Base-by-base conservation (phyloP, 2,329 filamentous ascomycete genomes). In the Xylaria hypoxylon region DNA sequence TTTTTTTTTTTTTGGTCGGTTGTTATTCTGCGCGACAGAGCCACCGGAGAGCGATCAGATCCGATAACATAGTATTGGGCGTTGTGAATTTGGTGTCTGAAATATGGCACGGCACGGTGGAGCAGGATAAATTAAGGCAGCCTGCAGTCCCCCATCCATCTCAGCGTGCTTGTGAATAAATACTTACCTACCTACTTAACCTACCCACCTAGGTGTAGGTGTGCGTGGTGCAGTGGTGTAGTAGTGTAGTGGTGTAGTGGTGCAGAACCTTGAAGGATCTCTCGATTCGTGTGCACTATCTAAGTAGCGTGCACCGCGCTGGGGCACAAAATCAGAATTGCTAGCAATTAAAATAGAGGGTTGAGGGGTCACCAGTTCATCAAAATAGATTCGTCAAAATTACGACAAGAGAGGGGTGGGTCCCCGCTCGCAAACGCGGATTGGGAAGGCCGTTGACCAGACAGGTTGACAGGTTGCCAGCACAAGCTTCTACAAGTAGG, bases 41-140 rank as follows among this genome's bases (percentile, higher is more conserved):
- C n/a, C 50, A 62, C 59, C 59, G 52, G 67, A 50, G 52, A 69
- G 64, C 51, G 57, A 64, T 42, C 42, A 66, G 64, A 58, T 62
- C 40, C 61, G 52, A 42, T 33, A 64, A 53, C 55, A 44, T 58
- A 57, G 57, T 45, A 42, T 66, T 66, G 56, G 63, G 66, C 48
- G 59, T 42, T 62, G 63, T 64, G 40, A 58, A 51, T 59, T 52
- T 63, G 63, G 47, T 40, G 59, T 60, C 59, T 45, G 22, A 47
- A 62, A 56, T 50, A 57, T 61, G 47, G 28, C 52, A 57, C 15
- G 47, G 47, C 28, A 44, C 24, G 52, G 57, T 56, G 53, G 52
- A 64, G 56, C 45, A 58, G 52, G 61, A 67, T 59, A 56, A 59
- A 60, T 64, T 57, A 51, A 59, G 52, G 40, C 44, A 19, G 63